Percentiles rank a stretch among this genome's conserved stretches.
These are phyloP conservation scores for Volutella citrinella DNA, from an alignment of 2,329 filamentous ascomycete genomes.

Conservation along the genomic window DNA sequence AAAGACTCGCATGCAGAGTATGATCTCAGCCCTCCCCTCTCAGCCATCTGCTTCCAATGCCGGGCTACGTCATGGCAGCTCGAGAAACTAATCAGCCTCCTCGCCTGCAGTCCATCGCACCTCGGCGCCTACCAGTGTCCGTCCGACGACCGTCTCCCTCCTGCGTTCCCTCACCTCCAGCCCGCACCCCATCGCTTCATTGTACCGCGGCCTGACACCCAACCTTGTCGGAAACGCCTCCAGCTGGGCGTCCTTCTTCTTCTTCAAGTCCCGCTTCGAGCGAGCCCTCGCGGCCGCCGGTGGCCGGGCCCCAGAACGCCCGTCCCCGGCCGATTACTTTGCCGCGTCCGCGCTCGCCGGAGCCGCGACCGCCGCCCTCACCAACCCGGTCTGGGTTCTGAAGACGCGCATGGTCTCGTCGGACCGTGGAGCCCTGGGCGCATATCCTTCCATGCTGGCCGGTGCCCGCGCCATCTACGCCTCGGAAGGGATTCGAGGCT, in stretches of 20 bases:
- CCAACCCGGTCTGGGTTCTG: slow-evolving; percentile 96
- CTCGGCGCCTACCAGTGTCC: slow-evolving; percentile 33
- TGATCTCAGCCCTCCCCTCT: slow-evolving; percentile 19
- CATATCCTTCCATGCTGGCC: slow-evolving; percentile 74
- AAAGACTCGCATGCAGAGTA: slow-evolving; percentile 93
- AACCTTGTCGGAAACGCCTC: slow-evolving; percentile 89
- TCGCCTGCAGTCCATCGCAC: slow-evolving; percentile 47
- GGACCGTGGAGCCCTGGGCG: slow-evolving; percentile 68
- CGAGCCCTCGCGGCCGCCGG: slow-evolving; percentile 34
- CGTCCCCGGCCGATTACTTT: slow-evolving; percentile 71
- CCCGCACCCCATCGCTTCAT: slow-evolving; percentile 60
- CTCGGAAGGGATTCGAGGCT: slow-evolving; percentile 72
- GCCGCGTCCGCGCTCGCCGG: slow-evolving; percentile 69
- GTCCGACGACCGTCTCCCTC: slow-evolving; percentile 49
- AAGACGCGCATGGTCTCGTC: slow-evolving; percentile 96
- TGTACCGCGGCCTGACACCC: slow-evolving; percentile 87
- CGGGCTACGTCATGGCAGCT: too few relatives aligned
- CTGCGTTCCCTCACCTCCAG: slow-evolving; percentile 46
- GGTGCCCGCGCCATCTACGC: slow-evolving; percentile 66
- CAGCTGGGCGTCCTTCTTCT: slow-evolving; percentile 91
- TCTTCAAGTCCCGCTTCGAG: slow-evolving; percentile 63
- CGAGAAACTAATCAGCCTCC: slow-evolving; percentile 6
- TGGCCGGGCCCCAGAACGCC: slow-evolving; percentile 10
- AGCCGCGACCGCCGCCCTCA: slow-evolving; percentile 73
- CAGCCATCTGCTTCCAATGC: not conserved